Base-by-base conservation (phyloP, 192 early-diverging fungal species). In the Gaertneriomyces sp. region DNA sequence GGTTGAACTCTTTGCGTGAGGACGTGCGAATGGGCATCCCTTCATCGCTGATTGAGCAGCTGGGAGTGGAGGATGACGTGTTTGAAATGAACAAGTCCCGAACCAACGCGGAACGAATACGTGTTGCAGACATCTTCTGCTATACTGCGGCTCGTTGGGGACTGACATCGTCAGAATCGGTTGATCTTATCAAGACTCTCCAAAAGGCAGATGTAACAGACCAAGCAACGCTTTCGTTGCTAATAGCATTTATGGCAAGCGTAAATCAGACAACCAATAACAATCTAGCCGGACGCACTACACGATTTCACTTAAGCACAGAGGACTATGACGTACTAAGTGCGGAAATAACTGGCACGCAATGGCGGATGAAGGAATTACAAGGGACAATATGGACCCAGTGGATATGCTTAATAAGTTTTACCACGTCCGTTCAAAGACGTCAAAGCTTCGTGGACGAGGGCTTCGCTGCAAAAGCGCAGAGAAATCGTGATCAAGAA, bases 301-400 rank as follows among this genome's bases (percentile, higher is more conserved):
- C 25, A 2, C 25, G 25, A 33, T 33, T 33, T 33, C 25, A 33
- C 25, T 33, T 33, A 2, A 33, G 25, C 25, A 33, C 25, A 33
- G 14, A 14, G 40, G 59, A 61, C 42, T 61, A 14, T 19, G 45
- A 61, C 7, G 14, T 16, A 38, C 12, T 65, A 16, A 38, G 46
- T 44, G 1, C 16, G 42, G 53, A 56, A 39, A 44, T 69, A 14
- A 14, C 12, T 19, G 17, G 16, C 17, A 17, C 58, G 8, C n/a
- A n/a, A 7, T 69, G 68, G 68, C 12, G 56, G 16, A 17, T 69
- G 6, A 11, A 40, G n/a, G 60, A 42, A 61, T 25, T 69, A 51
- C 25, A 45, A 43, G 50, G 17, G 7, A 41, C 62, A 7, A 60
- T 51, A 10, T 62, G 60, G 59, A 44, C 58, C 14, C 68, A 62